Evolutionary conservation across 192 early-diverging fungal species (phyloP), one percentile per base, ranked within the genome.

Genomic region (Obelidium mucronatum): DNA sequence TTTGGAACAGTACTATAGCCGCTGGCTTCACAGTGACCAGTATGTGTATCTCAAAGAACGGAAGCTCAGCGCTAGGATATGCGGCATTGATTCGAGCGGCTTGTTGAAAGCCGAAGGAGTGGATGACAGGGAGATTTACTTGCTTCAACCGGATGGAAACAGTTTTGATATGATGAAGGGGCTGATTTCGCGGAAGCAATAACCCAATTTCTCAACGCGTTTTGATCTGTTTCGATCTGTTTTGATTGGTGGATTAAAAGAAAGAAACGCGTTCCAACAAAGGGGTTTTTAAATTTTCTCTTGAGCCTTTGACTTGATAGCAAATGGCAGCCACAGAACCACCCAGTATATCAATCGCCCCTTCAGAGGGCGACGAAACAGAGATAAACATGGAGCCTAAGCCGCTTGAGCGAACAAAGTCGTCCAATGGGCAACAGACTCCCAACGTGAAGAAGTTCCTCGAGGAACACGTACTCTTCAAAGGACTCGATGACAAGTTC

Each of bases 131-230:
- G 78, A 85, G 24, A 82, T 87, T 33, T 90, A 90, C 67, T 85
- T 87, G n/a, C 79, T 99, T 40, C 94, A 97, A 81, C 97, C 97
- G 3, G 97, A 97, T 73, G 97, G 97, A 6, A 99, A 98, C 80
- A 92, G 90, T 37, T 99, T 99, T 81, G 97, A 99, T 79, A 97
- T 99, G 94, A 88, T 98, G 78, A 91, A 93, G 66, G 94, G 94
- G 0, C 77, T 99, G 53, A 95, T 99, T 76, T 89, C 85, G 22
- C 77, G 79, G 3, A 97, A 96, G 67, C 64, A 80, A 53, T 90
- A 85, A 76, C 13, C 8, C 58, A 51, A 6, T 48, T 15, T 48
- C 19, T 19, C 44, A n/a, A n/a, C 19, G 8, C 0, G 44, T 48
- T 48, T 48, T 48, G 44, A 48, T 48, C 44, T 48, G 19, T 48